These are phyloP conservation scores for Naganishia sp. DNA, from an alignment of 1,284 basidiomycete genomes.

Conservation along the genomic window DNA sequence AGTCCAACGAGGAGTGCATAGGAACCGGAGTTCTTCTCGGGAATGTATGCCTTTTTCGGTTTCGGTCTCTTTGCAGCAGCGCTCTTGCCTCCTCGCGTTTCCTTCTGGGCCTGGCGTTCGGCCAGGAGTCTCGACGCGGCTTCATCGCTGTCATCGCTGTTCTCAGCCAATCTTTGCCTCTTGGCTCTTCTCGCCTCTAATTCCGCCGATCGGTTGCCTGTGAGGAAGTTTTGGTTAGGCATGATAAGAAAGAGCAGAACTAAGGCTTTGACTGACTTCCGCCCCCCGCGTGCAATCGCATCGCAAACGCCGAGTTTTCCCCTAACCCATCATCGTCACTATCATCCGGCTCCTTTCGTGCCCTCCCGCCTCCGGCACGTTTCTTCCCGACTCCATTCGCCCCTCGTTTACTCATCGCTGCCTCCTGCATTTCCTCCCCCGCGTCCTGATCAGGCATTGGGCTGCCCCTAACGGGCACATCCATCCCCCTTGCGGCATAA, in stretches of 20 bases:
- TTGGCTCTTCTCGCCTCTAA: conserved; percentile 32
- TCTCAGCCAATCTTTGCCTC: conserved; percentile 31
- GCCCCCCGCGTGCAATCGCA: conserved; percentile 15
- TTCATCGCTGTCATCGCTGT: conserved; percentile 23
- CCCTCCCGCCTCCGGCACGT: not conserved
- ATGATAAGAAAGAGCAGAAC: not conserved
- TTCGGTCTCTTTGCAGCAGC: conserved; percentile 35
- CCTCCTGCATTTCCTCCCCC: not conserved
- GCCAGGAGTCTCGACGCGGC: conserved; percentile 5
- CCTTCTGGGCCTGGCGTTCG: conserved; percentile 26
- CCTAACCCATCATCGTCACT: conserved; percentile 10
- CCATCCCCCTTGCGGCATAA: conserved; percentile 37
- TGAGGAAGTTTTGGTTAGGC: not conserved
- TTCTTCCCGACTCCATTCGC: not conserved
- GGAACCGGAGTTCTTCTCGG: conserved; percentile 44
- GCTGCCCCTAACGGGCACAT: conserved; percentile 8
- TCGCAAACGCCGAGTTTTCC: conserved; percentile 8
- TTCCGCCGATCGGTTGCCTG: conserved; percentile 14
- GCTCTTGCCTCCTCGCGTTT: conserved; percentile 17
- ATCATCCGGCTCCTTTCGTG: not conserved
- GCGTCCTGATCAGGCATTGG: not conserved
- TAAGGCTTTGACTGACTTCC: conserved; percentile 9
- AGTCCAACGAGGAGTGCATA: conserved; percentile 51
- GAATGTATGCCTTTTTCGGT: conserved; percentile 45
- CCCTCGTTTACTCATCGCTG: not conserved